phyloP scores from a whole-genome alignment of 2,329 filamentous ascomycete genomes.

The Lecanoromycetidae sp. region DNA sequence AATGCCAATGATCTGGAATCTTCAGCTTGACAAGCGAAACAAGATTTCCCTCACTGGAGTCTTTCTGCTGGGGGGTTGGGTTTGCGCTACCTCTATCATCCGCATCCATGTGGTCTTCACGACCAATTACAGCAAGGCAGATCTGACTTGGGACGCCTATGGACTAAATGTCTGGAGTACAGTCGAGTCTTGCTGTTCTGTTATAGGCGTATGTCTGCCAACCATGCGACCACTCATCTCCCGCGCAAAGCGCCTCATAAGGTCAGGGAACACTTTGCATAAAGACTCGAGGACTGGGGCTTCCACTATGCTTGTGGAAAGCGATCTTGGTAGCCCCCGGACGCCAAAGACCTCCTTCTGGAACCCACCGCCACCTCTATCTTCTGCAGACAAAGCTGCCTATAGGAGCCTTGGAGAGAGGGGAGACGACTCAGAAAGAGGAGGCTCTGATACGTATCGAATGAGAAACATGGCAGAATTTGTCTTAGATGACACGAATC shows the following conservation, averaged over 20 bases:
- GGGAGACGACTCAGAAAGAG: neutral
- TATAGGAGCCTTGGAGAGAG: neutral
- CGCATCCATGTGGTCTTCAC: neutral
- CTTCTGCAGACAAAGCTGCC: neutral
- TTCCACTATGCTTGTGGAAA: too few relatives aligned
- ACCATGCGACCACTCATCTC: conserved; percentile 5
- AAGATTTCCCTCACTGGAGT: conserved; percentile 1
- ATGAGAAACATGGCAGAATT: neutral
- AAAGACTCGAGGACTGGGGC: too few relatives aligned
- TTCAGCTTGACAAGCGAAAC: neutral
- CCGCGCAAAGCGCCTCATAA: neutral
- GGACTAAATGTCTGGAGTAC: conserved; percentile 1
- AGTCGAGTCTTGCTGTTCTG: conserved; percentile 2
- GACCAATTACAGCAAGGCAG: neutral
- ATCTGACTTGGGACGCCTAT: neutral
- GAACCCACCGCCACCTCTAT: neutral
- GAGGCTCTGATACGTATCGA: neutral
- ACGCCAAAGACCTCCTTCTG: too few relatives aligned
- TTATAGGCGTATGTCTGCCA: conserved; percentile 6
- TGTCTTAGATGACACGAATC: neutral
- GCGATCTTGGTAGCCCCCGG: too few relatives aligned
- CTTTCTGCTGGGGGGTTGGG: conserved; percentile 1
- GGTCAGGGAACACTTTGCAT: too few relatives aligned
- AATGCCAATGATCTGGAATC: conserved; percentile 5
- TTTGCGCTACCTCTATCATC: conserved; percentile 3